These are phyloP conservation scores for Skeletonema costatum DNA, from an alignment of 108 stramenopile species.

Conservation along the genomic window DNA sequence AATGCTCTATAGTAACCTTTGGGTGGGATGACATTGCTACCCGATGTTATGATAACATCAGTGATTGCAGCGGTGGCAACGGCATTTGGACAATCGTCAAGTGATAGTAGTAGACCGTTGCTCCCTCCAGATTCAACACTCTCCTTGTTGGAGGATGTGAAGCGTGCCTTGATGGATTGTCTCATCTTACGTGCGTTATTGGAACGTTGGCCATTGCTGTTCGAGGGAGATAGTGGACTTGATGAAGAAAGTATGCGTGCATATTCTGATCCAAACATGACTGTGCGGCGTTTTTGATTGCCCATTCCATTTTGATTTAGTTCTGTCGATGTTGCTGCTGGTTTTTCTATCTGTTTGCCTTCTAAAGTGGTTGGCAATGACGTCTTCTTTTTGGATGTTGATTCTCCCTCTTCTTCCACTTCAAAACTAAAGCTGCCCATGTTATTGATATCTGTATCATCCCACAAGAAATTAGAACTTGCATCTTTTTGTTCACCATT, in stretches of 20 bases:
- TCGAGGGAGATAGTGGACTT: conserved; percentile 19
- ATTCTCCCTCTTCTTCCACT: conserved; percentile 10
- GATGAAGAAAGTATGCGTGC: conserved; percentile 74
- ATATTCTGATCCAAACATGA: conserved; percentile 91
- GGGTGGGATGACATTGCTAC: conserved; percentile 47
- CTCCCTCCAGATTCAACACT: conserved; percentile 18
- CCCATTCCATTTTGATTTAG: conserved; percentile 9
- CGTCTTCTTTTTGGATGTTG: background rate
- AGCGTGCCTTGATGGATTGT: conserved; percentile 31
- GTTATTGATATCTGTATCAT: conserved; percentile 7
- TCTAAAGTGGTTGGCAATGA: background rate
- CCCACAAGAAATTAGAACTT: background rate
- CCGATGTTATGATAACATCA: conserved; percentile 65
- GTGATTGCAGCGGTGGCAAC: conserved; percentile 77
- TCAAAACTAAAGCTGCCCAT: conserved; percentile 3
- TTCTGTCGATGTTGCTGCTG: background rate
- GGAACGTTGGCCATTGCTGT: conserved; percentile 5
- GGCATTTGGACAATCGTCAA: conserved; percentile 64
- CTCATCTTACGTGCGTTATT: conserved; percentile 5
- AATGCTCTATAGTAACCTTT: conserved; percentile 79
- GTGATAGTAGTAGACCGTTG: conserved; percentile 13
- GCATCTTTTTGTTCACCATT: background rate
- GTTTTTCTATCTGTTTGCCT: background rate
- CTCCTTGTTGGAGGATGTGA: conserved; percentile 26
- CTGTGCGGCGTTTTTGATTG: conserved; percentile 41